Evolutionary conservation across 805 yeast genomes (phyloP), one percentile per base, ranked within the genome.

Genomic region (Starmerella stigmatis): DNA sequence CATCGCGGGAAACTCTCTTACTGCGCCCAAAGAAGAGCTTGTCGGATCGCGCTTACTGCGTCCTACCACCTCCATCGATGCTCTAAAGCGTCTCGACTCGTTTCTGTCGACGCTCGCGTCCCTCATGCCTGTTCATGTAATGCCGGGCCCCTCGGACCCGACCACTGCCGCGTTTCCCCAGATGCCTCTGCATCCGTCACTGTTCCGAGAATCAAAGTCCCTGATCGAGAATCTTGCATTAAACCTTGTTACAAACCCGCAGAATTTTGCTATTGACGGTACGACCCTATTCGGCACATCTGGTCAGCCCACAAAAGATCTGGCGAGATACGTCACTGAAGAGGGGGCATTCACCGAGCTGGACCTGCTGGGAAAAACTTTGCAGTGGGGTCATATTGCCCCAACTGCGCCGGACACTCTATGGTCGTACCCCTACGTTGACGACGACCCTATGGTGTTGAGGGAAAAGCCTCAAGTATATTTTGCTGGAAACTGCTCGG

Each of bases 331-430:
- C 56, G 72, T 46, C 2, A 16, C 13, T 20, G 46, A 35, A 7
- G 32, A 25, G 9, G 30, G 12, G 4, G 27, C 11, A 5, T 15
- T 25, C 15, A 22, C 22, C 64, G 53, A 81, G 45, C 54, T 75
- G 15, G 70, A 72, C 17, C 64, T 80, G 55, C 70, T 89, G 66
- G 82, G 79, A 54, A 69, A 76, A 13, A 81, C 84, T 0, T 58
- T 92, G 29, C 64, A 67, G 37, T 88, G 96, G 94, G 89, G 86
- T 57, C 85, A 85, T 57, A 68, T 84, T 20, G 78, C 84, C 0
- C 98, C 98, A 2, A 86, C 96, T 0, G 94, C 96, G 1, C 98
- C 98, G 0, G 97, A 92, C 58, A 92, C 98, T 0, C 64, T 92
- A 34, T 81, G 88, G 72, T 79, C 94, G 53, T 86, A 85, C 56